A percentile compares a stretch with the other conserved stretches of the same genome.
Conservation (phyloP, 2,329 filamentous ascomycete genomes). For the Aspergillus nomiae region DNA sequence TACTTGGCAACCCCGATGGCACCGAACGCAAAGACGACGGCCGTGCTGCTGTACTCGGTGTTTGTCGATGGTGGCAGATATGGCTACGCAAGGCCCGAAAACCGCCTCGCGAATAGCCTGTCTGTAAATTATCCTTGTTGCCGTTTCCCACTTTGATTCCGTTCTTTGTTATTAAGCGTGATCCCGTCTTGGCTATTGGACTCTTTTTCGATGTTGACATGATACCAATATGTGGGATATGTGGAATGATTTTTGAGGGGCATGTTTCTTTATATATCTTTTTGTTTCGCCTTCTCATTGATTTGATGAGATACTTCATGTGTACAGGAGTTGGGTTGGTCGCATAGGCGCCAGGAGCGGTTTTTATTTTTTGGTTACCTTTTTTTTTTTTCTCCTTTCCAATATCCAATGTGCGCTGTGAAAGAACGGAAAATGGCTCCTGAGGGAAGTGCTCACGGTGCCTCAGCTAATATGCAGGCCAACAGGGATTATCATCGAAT, state of each 20-base stretch:
- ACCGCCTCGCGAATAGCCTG: constrained; percentile 13
- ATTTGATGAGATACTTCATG: constrained; percentile 6
- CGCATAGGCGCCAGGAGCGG: constrained; percentile 9
- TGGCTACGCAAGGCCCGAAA: constrained; percentile 50
- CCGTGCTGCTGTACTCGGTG: constrained; percentile 58
- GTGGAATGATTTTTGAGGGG: constrained; percentile 23
- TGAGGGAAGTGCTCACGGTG: not conserved
- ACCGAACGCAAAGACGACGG: constrained; percentile 63
- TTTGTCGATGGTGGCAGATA: constrained; percentile 62
- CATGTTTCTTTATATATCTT: constrained; percentile 10
- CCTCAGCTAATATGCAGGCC: constrained; percentile 2
- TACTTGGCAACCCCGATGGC: constrained; percentile 64
- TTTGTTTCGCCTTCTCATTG: not conserved
- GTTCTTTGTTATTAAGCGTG: constrained; percentile 12
- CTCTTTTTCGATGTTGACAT: constrained; percentile 23
- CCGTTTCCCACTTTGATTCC: not conserved
- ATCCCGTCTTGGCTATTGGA: constrained; percentile 11
- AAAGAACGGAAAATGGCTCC: not conserved
- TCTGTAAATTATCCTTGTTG: not conserved
- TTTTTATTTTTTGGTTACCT: not conserved
- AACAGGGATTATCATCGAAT: constrained; percentile 4
- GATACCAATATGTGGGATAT: constrained; percentile 30
- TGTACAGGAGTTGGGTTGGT: constrained; percentile 12
- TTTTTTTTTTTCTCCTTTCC: not conserved
- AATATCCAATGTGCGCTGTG: not conserved